Base-by-base conservation (phyloP, 768 basidiomycete species). In the Rhizopogon rudus region DNA sequence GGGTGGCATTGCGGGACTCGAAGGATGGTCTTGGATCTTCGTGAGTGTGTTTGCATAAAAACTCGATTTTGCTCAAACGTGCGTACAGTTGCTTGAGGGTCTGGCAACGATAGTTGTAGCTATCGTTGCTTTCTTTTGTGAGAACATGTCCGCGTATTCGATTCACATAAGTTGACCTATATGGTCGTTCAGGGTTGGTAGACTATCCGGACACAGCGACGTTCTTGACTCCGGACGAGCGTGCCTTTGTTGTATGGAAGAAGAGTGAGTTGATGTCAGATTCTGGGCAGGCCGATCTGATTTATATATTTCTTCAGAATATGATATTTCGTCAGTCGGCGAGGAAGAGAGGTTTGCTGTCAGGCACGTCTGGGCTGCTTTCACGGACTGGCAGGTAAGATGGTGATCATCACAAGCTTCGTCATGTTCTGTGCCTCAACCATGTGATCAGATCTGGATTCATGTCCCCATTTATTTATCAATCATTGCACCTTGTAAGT, bases 1-100 rank as follows among this genome's bases (percentile, higher is more conserved):
- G 81, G 63, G 67, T 28, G 80, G 79, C 0, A 67, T 66, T 0
- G 67, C 61, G 3, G 76, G 79, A 1, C 62, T 80, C 16, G 61
- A 75, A 16, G 84, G 81, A 10, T 87, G 85, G 85, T 80, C 80
- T 0, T 86, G 84, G 85, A 84, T 86, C 46, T 87, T 86, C 54
- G 81, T 84, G 59, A 41, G 79, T 65, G 8, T 35, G 6, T 40
- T 40, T 20, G 22, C 3, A 4, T 1, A 17, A 25, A 29, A 1
- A 6, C 53, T 16, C 37, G 46, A 17, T 22, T 16, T 63, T 20
- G 14, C 50, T 40, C n/a, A 56, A 50, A n/a, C 14, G 4, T 22
- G 20, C 5, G 8, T 10, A 1, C 37, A 58, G 57, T 35, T 86
- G 52, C 59, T 88, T 33, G 87, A 88, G 65, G 88, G 88, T 6